Evolutionary conservation across 352 stramenopile species (phyloP).

Genomic region (Phytophthora colocasiae): DNA sequence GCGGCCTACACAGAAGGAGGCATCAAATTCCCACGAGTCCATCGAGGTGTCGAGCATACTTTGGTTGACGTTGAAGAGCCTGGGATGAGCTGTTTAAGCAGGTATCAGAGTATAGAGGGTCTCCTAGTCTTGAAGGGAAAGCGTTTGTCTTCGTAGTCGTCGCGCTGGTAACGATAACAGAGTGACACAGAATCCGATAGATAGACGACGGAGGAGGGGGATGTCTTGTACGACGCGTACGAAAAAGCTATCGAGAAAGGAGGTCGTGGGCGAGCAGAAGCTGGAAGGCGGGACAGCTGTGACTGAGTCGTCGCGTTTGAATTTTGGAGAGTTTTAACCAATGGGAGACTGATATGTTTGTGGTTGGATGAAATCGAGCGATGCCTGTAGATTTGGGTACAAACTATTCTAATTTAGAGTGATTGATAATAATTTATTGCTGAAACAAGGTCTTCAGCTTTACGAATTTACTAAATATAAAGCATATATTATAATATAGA

Average conservation of each 20-base stretch:
- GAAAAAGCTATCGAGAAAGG: background rate
- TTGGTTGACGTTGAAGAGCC: slow-evolving; percentile 11
- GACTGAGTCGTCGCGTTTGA: slow-evolving; percentile 24
- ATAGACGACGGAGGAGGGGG: background rate
- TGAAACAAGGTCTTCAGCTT: background rate
- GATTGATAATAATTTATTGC: background rate
- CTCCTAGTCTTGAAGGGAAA: background rate
- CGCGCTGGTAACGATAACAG: background rate
- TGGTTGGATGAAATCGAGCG: slow-evolving; percentile 16
- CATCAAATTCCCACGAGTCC: slow-evolving; percentile 54
- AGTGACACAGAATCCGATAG: background rate
- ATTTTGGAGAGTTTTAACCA: slow-evolving; percentile 18
- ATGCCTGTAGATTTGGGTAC: slow-evolving; percentile 9
- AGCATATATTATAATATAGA: slow-evolving; percentile 6
- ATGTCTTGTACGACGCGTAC: background rate
- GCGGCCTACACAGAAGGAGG: slow-evolving; percentile 73
- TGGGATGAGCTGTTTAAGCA: slow-evolving; percentile 3
- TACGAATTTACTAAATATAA: background rate
- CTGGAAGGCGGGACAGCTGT: slow-evolving; percentile 14
- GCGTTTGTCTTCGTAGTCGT: slow-evolving; percentile 7
- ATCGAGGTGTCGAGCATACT: slow-evolving; percentile 31
- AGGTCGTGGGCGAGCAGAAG: background rate
- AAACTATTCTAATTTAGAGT: slow-evolving; percentile 6
- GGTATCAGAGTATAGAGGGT: slow-evolving; percentile 9
- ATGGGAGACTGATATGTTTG: background rate